A percentile compares a stretch with the other conserved stretches of the same genome.
phyloP scores from a whole-genome alignment of 2,329 filamentous ascomycete genomes.

The Teratosphaeriaceae sp. region DNA sequence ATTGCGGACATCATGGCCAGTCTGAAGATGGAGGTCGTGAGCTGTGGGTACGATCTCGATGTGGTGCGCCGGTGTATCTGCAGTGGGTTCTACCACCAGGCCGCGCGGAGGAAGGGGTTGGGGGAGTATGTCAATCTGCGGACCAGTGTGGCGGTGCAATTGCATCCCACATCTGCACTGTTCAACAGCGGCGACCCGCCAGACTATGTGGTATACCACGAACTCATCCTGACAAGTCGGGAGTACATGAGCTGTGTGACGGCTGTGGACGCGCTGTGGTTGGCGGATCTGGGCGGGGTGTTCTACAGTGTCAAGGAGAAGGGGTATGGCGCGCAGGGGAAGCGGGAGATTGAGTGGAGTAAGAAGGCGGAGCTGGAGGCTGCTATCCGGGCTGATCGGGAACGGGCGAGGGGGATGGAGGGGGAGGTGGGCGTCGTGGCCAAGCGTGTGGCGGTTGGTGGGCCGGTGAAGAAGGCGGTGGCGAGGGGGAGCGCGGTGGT shows the following conservation, averaged over 20 bases:
- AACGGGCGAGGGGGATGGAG: conserved; percentile 13
- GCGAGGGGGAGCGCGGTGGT: conserved; percentile 24
- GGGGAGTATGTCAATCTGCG: conserved; percentile 97
- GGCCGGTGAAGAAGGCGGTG: conserved; percentile 14
- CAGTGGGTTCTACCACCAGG: conserved; percentile 96
- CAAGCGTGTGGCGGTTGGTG: conserved; percentile 9
- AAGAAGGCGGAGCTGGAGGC: conserved; percentile 25
- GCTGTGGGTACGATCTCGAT: conserved; percentile 96
- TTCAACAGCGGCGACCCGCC: conserved; percentile 91
- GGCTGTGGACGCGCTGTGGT: conserved; percentile 91
- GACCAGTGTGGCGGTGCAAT: conserved; percentile 86
- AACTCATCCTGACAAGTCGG: conserved; percentile 91
- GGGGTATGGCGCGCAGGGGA: conserved; percentile 48
- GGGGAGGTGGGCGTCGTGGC: conserved; percentile 8
- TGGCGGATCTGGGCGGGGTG: conserved; percentile 90
- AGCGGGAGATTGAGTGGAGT: conserved; percentile 25
- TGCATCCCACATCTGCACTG: conserved; percentile 88
- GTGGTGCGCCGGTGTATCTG: conserved; percentile 94
- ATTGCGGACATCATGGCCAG: conserved; percentile 88
- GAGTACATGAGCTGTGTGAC: conserved; percentile 99
- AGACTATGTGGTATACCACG: conserved; percentile 97
- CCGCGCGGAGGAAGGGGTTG: conserved; percentile 89
- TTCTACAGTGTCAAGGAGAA: conserved; percentile 99
- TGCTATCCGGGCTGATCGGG: conserved; percentile 23
- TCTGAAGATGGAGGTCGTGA: conserved; percentile 81